phyloP scores from a whole-genome alignment of 78 protist genomes.

The Dictyostelium brefeldianum region DNA sequence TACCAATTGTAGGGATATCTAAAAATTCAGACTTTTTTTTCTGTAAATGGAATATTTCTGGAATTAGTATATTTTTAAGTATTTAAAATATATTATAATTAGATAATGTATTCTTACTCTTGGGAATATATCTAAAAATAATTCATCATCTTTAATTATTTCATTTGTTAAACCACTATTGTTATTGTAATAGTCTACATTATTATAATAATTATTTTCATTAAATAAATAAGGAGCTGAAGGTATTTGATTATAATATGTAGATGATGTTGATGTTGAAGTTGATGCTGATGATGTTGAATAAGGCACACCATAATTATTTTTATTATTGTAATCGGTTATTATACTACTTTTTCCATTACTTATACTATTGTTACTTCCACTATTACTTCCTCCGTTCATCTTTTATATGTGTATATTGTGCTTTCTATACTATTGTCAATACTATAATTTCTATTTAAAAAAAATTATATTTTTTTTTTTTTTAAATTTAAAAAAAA shows the following conservation, averaged over 20 bases:
- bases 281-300: background rate
- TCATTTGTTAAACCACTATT: background rate
- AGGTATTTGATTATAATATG: background rate
- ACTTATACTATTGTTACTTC: background rate
- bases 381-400: background rate
- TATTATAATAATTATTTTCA: background rate
- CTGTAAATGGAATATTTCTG: background rate
- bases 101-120: too few species aligned
- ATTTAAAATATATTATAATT: too few species aligned
- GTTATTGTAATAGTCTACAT: background rate
- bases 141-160: background rate
- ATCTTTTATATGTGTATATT: background rate
- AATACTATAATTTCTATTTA: too few species aligned
- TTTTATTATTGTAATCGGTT: background rate
- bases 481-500: background rate
- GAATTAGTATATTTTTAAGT: background rate
- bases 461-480: background rate
- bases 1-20: constrained; percentile 32
- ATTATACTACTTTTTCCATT: background rate
- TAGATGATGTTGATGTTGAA: background rate
- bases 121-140: constrained; percentile 18
- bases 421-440: too few species aligned
- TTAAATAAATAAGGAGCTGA: background rate
- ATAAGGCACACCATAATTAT: background rate
- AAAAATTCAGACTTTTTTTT: constrained; percentile 21